Percentiles rank a stretch among this genome's conserved stretches.
phyloP scores from a whole-genome alignment of 1,139 yeast genomes.

The Pichia sp. region DNA sequence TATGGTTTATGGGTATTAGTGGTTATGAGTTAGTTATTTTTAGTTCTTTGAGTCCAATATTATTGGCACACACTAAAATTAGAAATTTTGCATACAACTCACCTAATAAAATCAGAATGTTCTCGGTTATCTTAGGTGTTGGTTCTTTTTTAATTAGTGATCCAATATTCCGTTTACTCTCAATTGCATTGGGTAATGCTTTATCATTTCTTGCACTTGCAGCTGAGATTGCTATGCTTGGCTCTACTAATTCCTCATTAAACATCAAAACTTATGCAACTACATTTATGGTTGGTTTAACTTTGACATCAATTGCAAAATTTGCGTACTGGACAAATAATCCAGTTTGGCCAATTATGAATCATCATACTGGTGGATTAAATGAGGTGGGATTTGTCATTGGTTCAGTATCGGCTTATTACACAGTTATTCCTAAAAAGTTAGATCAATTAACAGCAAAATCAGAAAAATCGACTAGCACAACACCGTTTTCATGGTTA shows the following conservation, averaged over 20 bases:
- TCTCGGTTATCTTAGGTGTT: constrained; percentile 62
- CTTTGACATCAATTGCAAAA: constrained; percentile 67
- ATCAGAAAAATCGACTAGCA: not conserved
- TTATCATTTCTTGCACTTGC: constrained; percentile 54
- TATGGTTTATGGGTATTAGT: constrained; percentile 96
- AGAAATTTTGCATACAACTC: constrained; percentile 33
- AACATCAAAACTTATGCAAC: constrained; percentile 47
- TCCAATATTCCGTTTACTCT: constrained; percentile 64
- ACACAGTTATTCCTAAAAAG: constrained; percentile 36
- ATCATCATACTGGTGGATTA: constrained; percentile 78
- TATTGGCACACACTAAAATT: constrained; percentile 51
- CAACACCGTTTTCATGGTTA: constrained; percentile 20
- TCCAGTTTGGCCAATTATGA: constrained; percentile 96
- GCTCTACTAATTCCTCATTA: constrained; percentile 36
- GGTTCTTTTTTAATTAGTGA: constrained; percentile 64
- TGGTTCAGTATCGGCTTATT: constrained; percentile 58
- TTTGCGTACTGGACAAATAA: constrained; percentile 76
- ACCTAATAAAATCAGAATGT: constrained; percentile 49
- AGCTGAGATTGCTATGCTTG: constrained; percentile 46
- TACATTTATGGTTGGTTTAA: constrained; percentile 66
- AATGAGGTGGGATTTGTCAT: constrained; percentile 63
- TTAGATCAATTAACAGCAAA: not conserved
- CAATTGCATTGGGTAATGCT: constrained; percentile 60
- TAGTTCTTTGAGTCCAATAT: constrained; percentile 39
- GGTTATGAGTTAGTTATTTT: constrained; percentile 80